Conservation (phyloP, 345 rosid genomes). For the Rhodamnia rubescens region DNA sequence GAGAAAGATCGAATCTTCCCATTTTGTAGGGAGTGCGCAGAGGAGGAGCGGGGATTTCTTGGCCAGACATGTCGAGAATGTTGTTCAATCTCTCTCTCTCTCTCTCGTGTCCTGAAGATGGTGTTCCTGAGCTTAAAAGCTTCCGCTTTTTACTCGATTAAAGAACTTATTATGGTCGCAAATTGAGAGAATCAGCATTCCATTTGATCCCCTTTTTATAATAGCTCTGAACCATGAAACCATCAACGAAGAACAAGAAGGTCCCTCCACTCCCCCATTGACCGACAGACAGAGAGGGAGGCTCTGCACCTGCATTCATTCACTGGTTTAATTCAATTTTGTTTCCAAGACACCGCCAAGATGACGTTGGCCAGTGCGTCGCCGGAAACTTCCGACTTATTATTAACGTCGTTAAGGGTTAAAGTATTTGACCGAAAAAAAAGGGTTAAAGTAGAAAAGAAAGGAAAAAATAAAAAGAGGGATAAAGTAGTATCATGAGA, state of each 20-base stretch:
- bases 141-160: neutral
- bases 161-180: neutral
- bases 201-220: neutral
- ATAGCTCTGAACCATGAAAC: neutral
- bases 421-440: too few relatives aligned
- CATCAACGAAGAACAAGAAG: neutral
- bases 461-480: too few relatives aligned
- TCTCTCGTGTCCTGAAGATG: neutral
- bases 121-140: neutral
- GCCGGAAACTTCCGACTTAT: too few relatives aligned
- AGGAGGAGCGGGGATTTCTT: neutral
- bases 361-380: neutral
- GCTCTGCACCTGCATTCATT: neutral
- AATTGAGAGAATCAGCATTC: neutral
- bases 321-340: neutral
- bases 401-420: neutral
- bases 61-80: neutral
- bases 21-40: constrained; percentile 22
- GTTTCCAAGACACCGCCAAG: neutral
- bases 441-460: too few relatives aligned
- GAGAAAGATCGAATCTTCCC: constrained; percentile 25
- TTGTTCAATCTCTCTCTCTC: neutral
- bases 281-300: neutral
- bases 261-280: neutral
- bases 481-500: too few relatives aligned